Evolutionary conservation across 202 grass and related monocot species (phyloP), one percentile per base, ranked within the genome.

Genomic region (Elaeis oleifera): DNA sequence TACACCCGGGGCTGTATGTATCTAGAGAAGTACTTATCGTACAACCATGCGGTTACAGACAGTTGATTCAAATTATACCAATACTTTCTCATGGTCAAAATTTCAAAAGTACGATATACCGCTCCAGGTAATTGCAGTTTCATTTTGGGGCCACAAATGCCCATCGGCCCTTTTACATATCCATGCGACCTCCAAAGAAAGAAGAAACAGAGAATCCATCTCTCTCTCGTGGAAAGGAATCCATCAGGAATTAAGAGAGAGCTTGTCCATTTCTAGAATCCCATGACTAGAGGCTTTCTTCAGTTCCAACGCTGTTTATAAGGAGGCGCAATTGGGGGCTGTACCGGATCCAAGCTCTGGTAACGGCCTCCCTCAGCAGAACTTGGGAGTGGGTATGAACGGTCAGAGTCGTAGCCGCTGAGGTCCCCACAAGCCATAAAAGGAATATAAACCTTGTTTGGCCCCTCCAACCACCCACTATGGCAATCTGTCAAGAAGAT

Each of bases 401-500:
- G 81, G 52, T 97, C 92, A 0, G 87, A 91, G 59, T 97, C 92
- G 17, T 97, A 97, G 13, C 92, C 92, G 23, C 81, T 90, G 19
- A 97, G 84, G 56, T 97, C 92, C 0, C 92, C 92, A 3, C 92
- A 92, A 25, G 92, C 92, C 54, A 92, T 57, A 77, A 97, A 97
- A 3, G 92, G 92, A 53, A 91, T 89, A 58, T 84, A 92, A 18
- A 88, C 71, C 67, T 90, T 88, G 84, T 88, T 96, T 55, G 87
- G 76, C 53, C 91, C 91, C 75, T 96, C 87, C 16, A 96, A 36
- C 91, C 91, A 96, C 16, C 91, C 91, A 32, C 94, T 89, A 68
- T 80, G 84, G 71, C 94, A 97, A 67, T 92, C 94, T 97, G 79
- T 31, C 23, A 56, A 63, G 16, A 51, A 69, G 0, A 51, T 77